Conservation (phyloP, 2,329 filamentous ascomycete species). For the Neurospora crassa region DNA sequence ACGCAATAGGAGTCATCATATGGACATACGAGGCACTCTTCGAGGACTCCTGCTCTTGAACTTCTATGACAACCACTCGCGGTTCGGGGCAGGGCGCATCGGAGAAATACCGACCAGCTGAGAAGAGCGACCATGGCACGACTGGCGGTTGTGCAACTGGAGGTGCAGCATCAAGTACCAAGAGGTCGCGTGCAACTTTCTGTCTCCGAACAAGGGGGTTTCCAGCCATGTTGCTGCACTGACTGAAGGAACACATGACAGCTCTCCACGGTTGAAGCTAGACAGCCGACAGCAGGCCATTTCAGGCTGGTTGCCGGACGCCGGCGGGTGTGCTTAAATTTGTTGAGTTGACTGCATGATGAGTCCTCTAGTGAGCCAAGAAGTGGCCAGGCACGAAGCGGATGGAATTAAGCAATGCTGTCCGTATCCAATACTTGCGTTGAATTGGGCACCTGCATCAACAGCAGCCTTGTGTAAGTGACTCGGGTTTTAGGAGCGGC, state of each 20-base stretch:
- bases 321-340: background rate
- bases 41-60: background rate
- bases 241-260: background rate
- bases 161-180: background rate
- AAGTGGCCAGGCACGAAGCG: background rate
- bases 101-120: background rate
- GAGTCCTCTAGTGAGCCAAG: background rate
- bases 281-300: background rate
- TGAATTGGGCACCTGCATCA: background rate
- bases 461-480: background rate
- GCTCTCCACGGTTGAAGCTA: background rate
- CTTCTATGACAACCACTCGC: background rate
- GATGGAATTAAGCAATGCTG: background rate
- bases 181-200: background rate
- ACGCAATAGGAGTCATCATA: background rate
- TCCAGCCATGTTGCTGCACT: background rate
- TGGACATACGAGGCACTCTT: background rate
- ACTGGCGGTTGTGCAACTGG: background rate
- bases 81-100: background rate
- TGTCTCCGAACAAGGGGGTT: background rate
- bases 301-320: background rate
- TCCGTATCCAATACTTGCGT: background rate
- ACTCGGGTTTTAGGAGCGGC: background rate
- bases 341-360: background rate
- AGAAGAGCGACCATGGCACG: background rate